Conservation (phyloP, 2,329 filamentous ascomycete genomes). For the Boeremia exigua region DNA sequence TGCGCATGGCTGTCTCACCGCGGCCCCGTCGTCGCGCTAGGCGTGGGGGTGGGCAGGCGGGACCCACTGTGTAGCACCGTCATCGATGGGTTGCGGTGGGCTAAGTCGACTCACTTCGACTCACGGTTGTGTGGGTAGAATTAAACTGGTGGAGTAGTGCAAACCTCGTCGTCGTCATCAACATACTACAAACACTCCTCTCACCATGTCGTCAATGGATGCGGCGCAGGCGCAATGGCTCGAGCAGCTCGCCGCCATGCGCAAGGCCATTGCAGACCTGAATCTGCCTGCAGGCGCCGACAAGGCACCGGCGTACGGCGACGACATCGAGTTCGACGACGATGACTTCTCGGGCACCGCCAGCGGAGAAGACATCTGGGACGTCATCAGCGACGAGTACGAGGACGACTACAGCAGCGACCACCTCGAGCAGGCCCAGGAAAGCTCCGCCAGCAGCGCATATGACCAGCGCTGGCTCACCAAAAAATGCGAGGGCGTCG, state of each 20-base stretch:
- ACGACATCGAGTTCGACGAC: conserved; percentile 69
- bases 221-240: conserved; percentile 74
- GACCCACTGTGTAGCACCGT: conserved; percentile 26
- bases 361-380: conserved; percentile 85
- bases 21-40: conserved; percentile 26
- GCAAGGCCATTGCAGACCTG: conserved; percentile 78
- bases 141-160: not conserved
- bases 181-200: no score
- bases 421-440: conserved; percentile 62
- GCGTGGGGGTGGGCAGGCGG: conserved; percentile 29
- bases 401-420: conserved; percentile 70
- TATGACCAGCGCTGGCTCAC: conserved; percentile 75
- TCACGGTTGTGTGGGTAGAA: not conserved
- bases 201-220: conserved; percentile 49
- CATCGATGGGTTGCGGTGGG: conserved; percentile 22
- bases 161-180: no score
- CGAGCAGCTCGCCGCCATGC: conserved; percentile 84
- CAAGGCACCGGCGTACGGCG: conserved; percentile 58
- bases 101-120: conserved; percentile 9
- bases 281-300: conserved; percentile 59
- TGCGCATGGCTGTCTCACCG: conserved; percentile 8
- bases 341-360: conserved; percentile 67
- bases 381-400: conserved; percentile 80
- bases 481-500: conserved; percentile 70
- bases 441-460: conserved; percentile 34